These are phyloP conservation scores for Spergularia marina DNA, from an alignment of 148 eudicot genomes.

Conservation along the genomic window DNA sequence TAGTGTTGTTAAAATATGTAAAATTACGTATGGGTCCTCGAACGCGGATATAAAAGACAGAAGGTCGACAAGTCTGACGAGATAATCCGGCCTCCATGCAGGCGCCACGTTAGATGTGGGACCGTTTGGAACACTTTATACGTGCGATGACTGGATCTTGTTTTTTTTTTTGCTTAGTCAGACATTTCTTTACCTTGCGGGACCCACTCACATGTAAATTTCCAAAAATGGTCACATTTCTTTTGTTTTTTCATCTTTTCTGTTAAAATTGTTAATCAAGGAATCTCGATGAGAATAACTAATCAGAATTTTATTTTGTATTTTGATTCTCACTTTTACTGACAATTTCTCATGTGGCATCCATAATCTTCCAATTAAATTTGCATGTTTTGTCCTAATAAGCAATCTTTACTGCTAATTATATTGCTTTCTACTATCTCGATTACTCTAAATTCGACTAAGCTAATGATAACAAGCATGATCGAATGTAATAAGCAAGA, in stretches of 20 bases:
- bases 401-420: not conserved
- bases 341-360: conserved; percentile 17
- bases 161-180: conserved; percentile 16
- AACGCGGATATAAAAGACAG: conserved; percentile 12
- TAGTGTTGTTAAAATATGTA: no score
- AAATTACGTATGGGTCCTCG: no score
- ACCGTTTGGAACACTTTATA: not conserved
- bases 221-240: not conserved
- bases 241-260: not conserved
- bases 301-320: not conserved
- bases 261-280: not conserved
- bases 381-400: not conserved
- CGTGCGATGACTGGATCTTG: not conserved
- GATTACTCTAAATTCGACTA: no score
- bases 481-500: no score
- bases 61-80: conserved; percentile 7
- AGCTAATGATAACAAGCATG: no score
- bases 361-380: conserved; percentile 1
- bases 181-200: not conserved
- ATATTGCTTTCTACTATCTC: no score
- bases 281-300: conserved; percentile 11
- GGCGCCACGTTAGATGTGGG: conserved; percentile 20
- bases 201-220: conserved; percentile 3
- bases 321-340: not conserved
- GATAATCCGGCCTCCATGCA: conserved; percentile 11